phyloP scores from a whole-genome alignment of 2,329 filamentous ascomycete genomes.

The Drechslerella stenobrocha region DNA sequence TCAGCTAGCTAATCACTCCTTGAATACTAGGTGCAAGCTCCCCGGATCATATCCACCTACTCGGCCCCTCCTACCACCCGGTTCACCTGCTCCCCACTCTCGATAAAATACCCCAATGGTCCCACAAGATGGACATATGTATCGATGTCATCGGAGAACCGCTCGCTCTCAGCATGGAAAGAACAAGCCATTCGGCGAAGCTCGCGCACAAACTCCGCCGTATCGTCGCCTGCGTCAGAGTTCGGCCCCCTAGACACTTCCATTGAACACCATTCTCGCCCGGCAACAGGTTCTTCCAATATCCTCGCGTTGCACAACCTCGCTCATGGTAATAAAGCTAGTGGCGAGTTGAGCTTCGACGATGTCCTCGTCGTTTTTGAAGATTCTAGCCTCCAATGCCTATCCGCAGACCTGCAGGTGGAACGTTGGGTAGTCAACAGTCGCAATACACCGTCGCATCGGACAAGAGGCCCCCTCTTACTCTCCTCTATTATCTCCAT shows the following conservation, averaged over 20 bases:
- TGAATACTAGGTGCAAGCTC: conserved; percentile 33
- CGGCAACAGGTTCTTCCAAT: conserved; percentile 13
- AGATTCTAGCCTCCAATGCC: conserved; percentile 41
- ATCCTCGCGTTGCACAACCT: conserved; percentile 31
- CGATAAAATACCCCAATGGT: conserved; percentile 33
- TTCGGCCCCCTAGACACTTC: conserved; percentile 43
- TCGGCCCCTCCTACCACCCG: conserved; percentile 40
- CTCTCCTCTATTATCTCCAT: conserved; percentile 32
- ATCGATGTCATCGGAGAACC: conserved; percentile 30
- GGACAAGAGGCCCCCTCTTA: conserved; percentile 29
- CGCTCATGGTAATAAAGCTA: conserved; percentile 5
- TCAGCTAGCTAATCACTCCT: background rate
- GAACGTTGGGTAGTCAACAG: conserved; percentile 45
- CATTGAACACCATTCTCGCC: conserved; percentile 39
- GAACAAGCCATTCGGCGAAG: conserved; percentile 34
- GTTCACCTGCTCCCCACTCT: conserved; percentile 42
- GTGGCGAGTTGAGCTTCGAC: conserved; percentile 10
- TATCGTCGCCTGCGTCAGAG: conserved; percentile 36
- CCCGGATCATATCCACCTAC: conserved; percentile 44
- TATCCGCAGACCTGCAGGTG: conserved; percentile 39
- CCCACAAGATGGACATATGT: conserved; percentile 44
- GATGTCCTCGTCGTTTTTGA: conserved; percentile 46
- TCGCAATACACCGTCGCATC: conserved; percentile 45
- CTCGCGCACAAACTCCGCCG: conserved; percentile 42
- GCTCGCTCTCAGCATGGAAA: conserved; percentile 38